Conservation (phyloP, 495 filamentous ascomycete species). For the Tuber melanosporum region DNA sequence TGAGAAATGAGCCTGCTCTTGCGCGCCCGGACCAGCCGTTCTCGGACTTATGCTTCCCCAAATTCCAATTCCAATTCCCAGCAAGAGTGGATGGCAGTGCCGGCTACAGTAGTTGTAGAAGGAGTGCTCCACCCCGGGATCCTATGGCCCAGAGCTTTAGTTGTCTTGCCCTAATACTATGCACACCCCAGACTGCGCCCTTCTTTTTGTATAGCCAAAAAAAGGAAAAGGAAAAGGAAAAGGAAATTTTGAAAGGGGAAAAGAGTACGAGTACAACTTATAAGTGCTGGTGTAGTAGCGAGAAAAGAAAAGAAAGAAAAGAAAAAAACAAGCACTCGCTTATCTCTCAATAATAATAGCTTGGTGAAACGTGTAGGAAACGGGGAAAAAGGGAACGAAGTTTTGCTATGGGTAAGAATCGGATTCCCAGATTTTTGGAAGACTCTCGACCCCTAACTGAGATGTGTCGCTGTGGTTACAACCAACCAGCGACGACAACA, state of each 20-base stretch:
- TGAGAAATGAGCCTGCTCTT: constrained; percentile 25
- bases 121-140: background rate
- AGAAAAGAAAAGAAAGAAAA: background rate
- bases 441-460: background rate
- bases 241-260: background rate
- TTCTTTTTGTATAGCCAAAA: constrained; percentile 15
- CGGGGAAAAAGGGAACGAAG: background rate
- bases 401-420: constrained; percentile 3
- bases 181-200: background rate
- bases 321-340: background rate
- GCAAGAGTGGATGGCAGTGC: background rate
- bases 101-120: background rate
- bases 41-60: background rate
- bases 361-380: constrained; percentile 1
- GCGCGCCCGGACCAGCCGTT: constrained; percentile 1
- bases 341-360: background rate
- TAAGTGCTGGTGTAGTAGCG: background rate
- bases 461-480: background rate
- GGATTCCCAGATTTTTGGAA: background rate
- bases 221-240: background rate
- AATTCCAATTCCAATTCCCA: background rate
- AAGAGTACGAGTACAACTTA: background rate
- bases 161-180: background rate
- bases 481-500: background rate
- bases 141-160: background rate